phyloP scores from a whole-genome alignment of 1,284 basidiomycete genomes.

The Lentinula novae-zelandiae region DNA sequence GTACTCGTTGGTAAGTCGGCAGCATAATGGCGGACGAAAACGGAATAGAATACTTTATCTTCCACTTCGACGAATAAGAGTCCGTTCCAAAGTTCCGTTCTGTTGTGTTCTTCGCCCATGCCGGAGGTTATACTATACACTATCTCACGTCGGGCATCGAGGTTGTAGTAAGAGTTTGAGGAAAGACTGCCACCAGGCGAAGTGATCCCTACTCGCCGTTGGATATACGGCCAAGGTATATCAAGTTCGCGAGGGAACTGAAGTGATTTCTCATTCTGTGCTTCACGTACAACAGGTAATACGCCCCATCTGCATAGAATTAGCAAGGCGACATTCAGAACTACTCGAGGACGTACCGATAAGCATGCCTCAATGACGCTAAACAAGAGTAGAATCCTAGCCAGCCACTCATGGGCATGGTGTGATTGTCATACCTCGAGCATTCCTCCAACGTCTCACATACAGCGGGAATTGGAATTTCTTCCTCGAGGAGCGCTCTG shows the following conservation, averaged over 20 bases:
- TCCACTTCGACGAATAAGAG: conserved; percentile 18
- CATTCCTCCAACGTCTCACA: conserved; percentile 16
- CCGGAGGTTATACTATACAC: conserved; percentile 20
- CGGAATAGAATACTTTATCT: conserved; percentile 14
- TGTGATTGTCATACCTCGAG: background rate
- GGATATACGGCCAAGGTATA: conserved; percentile 14
- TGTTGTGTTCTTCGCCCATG: conserved; percentile 16
- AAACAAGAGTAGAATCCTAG: conserved; percentile 17
- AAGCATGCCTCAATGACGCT: conserved; percentile 15
- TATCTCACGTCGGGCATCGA: conserved; percentile 14
- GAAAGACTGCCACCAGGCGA: conserved; percentile 20
- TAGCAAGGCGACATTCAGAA: background rate
- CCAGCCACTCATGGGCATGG: conserved; percentile 12
- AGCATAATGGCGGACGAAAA: background rate
- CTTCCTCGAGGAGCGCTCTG: conserved; percentile 12
- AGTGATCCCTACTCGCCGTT: conserved; percentile 18
- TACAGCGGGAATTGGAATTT: conserved; percentile 13
- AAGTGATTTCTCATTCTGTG: conserved; percentile 18
- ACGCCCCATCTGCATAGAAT: conserved; percentile 17
- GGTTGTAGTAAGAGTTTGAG: conserved; percentile 18
- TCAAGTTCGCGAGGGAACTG: conserved; percentile 18
- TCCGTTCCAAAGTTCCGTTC: conserved; percentile 20
- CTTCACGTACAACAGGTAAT: conserved; percentile 20
- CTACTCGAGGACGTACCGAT: conserved; percentile 15
- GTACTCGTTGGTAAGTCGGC: background rate